Evolutionary conservation across 1,284 basidiomycete species (phyloP).

Genomic region (Gymnopus androsaceus): DNA sequence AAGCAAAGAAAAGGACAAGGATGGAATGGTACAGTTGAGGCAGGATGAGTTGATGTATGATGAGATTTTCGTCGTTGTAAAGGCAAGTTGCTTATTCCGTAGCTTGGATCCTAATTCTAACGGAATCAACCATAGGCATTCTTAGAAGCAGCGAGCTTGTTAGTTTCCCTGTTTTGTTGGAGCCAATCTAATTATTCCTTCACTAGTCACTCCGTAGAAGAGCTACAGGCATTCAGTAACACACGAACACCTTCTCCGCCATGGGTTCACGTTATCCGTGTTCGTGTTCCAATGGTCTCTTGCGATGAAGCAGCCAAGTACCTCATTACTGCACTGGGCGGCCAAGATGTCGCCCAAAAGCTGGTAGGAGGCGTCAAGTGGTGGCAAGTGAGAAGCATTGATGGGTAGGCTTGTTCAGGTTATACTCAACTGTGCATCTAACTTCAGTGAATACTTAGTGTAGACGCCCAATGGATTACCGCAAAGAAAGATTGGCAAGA

Average conservation of each 20-base stretch:
- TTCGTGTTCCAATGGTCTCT: constrained; percentile 72
- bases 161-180: constrained; percentile 35
- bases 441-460: constrained; percentile 43
- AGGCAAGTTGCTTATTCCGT: constrained; percentile 47
- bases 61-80: constrained; percentile 78
- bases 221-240: constrained; percentile 83
- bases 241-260: constrained; percentile 86
- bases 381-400: constrained; percentile 91
- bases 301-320: constrained; percentile 80
- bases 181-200: neutral
- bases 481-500: constrained; percentile 72
- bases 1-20: constrained; percentile 26
- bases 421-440: neutral
- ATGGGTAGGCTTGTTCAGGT: constrained; percentile 50
- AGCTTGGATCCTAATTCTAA: neutral
- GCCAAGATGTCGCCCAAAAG: constrained; percentile 71
- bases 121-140: constrained; percentile 48
- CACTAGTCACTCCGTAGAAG: constrained; percentile 76
- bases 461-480: constrained; percentile 91
- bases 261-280: constrained; percentile 80
- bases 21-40: constrained; percentile 48
- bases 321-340: constrained; percentile 83
- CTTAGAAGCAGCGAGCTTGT: constrained; percentile 49
- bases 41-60: constrained; percentile 84
- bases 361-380: constrained; percentile 91